Base-by-base conservation (phyloP, 2,329 filamentous ascomycete genomes). In the Phialophora expanda region DNA sequence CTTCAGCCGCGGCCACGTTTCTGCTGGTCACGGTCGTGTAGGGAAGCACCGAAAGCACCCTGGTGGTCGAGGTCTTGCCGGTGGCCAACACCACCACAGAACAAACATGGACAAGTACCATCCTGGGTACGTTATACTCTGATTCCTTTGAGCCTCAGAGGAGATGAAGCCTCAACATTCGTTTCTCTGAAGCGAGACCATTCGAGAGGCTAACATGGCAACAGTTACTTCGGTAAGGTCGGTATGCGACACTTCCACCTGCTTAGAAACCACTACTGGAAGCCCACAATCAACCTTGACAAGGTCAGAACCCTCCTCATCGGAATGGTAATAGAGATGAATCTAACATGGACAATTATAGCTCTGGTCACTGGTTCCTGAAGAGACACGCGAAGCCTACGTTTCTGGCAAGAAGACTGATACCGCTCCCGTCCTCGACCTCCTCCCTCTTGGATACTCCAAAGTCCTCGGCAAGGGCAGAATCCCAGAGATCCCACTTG, bases 401-500 rank as follows among this genome's bases (percentile, higher is more conserved):
- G 81, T 97, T 78, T 83, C 83, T 74, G 82, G 83, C 77, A 88
- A 90, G 81, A 92, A 92, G 84, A 89, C 88, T 81, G 92, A 97
- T 83, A 96, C 91, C 81, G 93, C 94, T 72, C 95, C 95, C 80
- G 95, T 99, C 79, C 89, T 99, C 86, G 94, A 99, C 86, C 92
- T 99, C 82, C 90, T 98, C 73, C 87, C 93, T 76, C 90, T 97
- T 82, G 95, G 96, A 76, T 99, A 98, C 89, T 91, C 93, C 80
- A 99, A 99, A 87, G 89, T 99, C 75, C 91, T 99, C 80, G 96
- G 95, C 82, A 99, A 99, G 89, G 95, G 95, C 83, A 90, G 94
- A 79, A 86, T 98, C 77, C 94, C 95, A 78, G 86, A 94, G 79
- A 88, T 98, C 78, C 95, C 95, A 75, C 83, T 99, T 77, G 92